phyloP scores from a whole-genome alignment of 2,329 filamentous ascomycete genomes.

The Fusarium chaquense region DNA sequence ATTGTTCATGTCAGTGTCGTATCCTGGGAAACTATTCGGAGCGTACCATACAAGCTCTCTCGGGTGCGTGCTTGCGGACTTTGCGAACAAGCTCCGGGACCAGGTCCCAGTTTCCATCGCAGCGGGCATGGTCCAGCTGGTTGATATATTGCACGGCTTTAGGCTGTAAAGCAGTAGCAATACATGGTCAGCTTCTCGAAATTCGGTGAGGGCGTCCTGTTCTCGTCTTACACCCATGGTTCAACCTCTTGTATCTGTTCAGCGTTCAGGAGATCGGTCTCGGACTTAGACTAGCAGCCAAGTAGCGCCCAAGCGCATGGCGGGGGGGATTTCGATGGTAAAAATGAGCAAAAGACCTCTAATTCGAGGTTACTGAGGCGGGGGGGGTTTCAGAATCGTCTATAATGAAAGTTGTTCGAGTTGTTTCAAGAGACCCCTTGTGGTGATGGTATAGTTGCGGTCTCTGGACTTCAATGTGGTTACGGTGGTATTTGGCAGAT shows the following conservation, averaged over 20 bases:
- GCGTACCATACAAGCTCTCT: conserved; percentile 77
- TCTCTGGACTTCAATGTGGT: conserved; percentile 32
- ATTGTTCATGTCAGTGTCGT: conserved; percentile 23
- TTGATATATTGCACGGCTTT: conserved; percentile 88
- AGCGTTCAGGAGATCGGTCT: conserved; percentile 49
- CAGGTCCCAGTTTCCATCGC: conserved; percentile 86
- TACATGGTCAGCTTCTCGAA: conserved; percentile 40
- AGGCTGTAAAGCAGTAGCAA: conserved; percentile 55
- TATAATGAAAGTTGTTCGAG: conserved; percentile 1
- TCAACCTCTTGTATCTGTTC: conserved; percentile 50
- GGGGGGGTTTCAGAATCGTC: not conserved
- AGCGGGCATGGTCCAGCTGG: conserved; percentile 86
- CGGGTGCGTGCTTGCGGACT: conserved; percentile 91
- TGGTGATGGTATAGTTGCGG: conserved; percentile 32
- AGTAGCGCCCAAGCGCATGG: conserved; percentile 43
- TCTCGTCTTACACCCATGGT: conserved; percentile 54
- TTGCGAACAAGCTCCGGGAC: conserved; percentile 92
- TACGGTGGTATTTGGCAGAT: conserved; percentile 33
- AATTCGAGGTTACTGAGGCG: not conserved
- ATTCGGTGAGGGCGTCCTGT: conserved; percentile 17
- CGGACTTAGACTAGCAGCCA: conserved; percentile 42
- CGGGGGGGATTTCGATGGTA: conserved; percentile 20
- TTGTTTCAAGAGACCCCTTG: conserved; percentile 11
- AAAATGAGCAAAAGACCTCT: conserved; percentile 11
- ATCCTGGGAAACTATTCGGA: conserved; percentile 7